Conservation (phyloP, 1,284 basidiomycete genomes). For the Melampsora larici-populina region DNA sequence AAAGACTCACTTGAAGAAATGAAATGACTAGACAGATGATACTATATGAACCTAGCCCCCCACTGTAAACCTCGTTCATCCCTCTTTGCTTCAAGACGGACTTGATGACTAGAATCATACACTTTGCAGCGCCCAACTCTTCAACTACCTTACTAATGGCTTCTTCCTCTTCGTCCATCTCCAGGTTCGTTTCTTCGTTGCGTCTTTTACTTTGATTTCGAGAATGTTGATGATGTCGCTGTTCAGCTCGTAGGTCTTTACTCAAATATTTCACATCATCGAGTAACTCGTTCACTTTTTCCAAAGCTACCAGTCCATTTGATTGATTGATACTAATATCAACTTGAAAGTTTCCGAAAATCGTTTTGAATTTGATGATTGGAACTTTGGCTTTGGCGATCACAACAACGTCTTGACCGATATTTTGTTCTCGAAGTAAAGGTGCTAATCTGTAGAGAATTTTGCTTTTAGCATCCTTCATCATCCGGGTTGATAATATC, state of each 20-base stretch:
- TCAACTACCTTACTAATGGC: constrained; percentile 19
- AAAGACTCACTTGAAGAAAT: constrained; percentile 73
- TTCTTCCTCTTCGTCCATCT: constrained; percentile 8
- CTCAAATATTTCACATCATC: constrained; percentile 21
- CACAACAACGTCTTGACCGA: constrained; percentile 66
- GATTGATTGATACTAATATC: constrained; percentile 54
- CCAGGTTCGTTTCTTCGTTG: not conserved
- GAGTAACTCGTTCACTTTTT: constrained; percentile 20
- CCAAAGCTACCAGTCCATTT: constrained; percentile 28
- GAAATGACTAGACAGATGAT: constrained; percentile 89
- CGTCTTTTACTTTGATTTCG: not conserved
- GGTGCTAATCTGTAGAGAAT: constrained; percentile 56
- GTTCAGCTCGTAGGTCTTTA: constrained; percentile 24
- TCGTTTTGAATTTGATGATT: constrained; percentile 86
- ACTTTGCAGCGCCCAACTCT: constrained; percentile 49
- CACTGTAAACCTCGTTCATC: constrained; percentile 96
- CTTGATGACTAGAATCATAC: constrained; percentile 80
- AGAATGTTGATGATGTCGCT: constrained; percentile 36
- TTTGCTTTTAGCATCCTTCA: constrained; percentile 52
- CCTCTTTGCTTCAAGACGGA: constrained; percentile 80
- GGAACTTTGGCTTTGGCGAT: constrained; percentile 87
- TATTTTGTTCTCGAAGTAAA: constrained; percentile 57
- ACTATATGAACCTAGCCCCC: constrained; percentile 89
- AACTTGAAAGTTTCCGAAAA: constrained; percentile 58
- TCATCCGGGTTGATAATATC: constrained; percentile 55